Evolutionary conservation across 345 rosid species (phyloP), one percentile per base, ranked within the genome.

Genomic region (Hypericum perforatum): DNA sequence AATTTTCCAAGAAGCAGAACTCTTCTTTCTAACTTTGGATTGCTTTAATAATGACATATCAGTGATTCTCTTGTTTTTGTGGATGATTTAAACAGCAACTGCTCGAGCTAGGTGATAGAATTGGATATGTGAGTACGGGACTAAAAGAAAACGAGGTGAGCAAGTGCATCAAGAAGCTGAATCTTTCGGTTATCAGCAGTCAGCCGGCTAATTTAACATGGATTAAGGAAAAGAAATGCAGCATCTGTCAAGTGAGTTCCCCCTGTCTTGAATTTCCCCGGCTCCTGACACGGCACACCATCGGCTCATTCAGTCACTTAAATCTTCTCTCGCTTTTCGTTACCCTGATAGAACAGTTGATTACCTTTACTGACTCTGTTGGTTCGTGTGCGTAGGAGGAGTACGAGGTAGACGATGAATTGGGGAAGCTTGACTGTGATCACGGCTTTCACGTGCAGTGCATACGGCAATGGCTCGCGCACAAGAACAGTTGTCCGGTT

Each of bases 31-130:
- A 22, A 22, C 32, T 22, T 22, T 1, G 32, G 32, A 1, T 22
- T 22, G 32, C 32, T 1, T 22, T 22, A 22, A 22, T 22, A 4
- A 22, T 12, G 16, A 52, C 16, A 37, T 43, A 5, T 5, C 7
- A 13, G 9, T 14, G 6, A 16, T 7, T 55, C 22, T 44, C 60
- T 13, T 58, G 13, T 43, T 60, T n/a, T 6, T 1, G 16, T 60
- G 45, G 47, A 22, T 22, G 32, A 1, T 67, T 41, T 42, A 60
- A 43, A 52, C 77, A 88, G 96, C 82, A 87, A 74, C 70, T 87
- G 65, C 78, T 87, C 0, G 98, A 91, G 74, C 87, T 91, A 50
- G 92, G 88, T 16, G 98, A 91, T 49, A 79, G 74, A 67, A 91
- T 91, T 44, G 98, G 96, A 41, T 65, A 81, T 41, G 98, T 87